Base-by-base conservation (phyloP, 1,284 basidiomycete species). In the Hemileia vastatrix region DNA sequence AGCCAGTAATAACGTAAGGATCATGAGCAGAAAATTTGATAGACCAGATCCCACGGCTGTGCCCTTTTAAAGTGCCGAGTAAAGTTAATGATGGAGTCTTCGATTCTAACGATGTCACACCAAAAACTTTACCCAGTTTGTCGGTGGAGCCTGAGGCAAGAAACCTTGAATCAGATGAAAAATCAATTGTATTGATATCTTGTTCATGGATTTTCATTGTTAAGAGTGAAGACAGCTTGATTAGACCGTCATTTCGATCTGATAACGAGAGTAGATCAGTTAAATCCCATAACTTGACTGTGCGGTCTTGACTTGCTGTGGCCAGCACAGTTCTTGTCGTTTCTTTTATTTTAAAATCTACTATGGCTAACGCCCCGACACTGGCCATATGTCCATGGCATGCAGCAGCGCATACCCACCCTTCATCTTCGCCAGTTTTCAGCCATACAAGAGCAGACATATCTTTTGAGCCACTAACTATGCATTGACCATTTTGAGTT, bases 241-340 rank as follows among this genome's bases (percentile, higher is more conserved):
- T 57, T 57, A 32, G 76, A 63, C 31, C 36, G 1, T 77, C 76
- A 52, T 64, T 72, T 24, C 70, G 70, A 4, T 68, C 60, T 3
- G 64, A 24, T 19, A 63, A 65, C 53, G 55, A 57, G 52, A 81
- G 77, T 3, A 88, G 23, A 71, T 63, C 71, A 0, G 83, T 80
- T 13, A 95, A 77, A 77, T 98, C 93, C 95, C 95, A 99, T 83
- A 98, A 86, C 77, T 99, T 99, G 76, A 96, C 87, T 2, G 95
- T 98, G 31, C 90, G 84, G 76, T 99, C 95, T 77, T 97, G 93
- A 72, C 87, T 90, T 18, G 92, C 95, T 3, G 92, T 95, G 72
- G 94, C 87, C 80, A 93, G 81, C 77, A 94, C 92, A 27, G 78
- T 79, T 44, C 77, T 77, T 51, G 73, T 70, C 9, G 50, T 54